These are phyloP conservation scores for Tulasnella sp. DNA, from an alignment of 768 basidiomycete species.

Conservation along the genomic window DNA sequence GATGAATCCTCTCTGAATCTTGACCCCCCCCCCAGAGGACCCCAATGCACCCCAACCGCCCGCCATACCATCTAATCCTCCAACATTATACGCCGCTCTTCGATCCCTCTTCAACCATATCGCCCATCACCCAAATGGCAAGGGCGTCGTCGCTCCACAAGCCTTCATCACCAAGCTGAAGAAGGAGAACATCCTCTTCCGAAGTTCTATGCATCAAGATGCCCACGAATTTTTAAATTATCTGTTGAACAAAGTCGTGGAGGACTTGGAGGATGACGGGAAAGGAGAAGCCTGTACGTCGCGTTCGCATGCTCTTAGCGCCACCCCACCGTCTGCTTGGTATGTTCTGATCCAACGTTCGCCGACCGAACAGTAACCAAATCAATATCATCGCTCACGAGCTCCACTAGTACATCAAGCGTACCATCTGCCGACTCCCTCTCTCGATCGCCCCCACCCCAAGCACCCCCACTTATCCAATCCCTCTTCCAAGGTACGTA, in stretches of 20 bases:
- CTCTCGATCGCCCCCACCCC: conserved; percentile 48
- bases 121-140: conserved; percentile 72
- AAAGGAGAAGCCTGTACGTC: conserved; percentile 25
- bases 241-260: conserved; percentile 88
- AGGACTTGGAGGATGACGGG: conserved; percentile 79
- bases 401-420: conserved; percentile 30
- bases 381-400: conserved; percentile 58
- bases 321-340: background rate
- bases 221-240: conserved; percentile 98
- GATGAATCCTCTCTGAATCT: background rate
- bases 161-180: conserved; percentile 94
- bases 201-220: conserved; percentile 93
- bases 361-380: conserved; percentile 55
- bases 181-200: conserved; percentile 88
- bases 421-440: conserved; percentile 28
- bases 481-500: conserved; percentile 42
- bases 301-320: background rate
- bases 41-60: conserved; percentile 43
- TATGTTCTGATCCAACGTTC: conserved; percentile 18
- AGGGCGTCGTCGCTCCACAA: conserved; percentile 85
- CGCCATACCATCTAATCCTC: conserved; percentile 61
- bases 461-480: conserved; percentile 53
- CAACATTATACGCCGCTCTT: conserved; percentile 87
- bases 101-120: conserved; percentile 89
- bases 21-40: conserved; percentile 42